A percentile compares a stretch with the other conserved stretches of the same genome.
These are phyloP conservation scores for Chalaropsis ovoidea DNA, from an alignment of 2,329 filamentous ascomycete species.

Conservation along the genomic window DNA sequence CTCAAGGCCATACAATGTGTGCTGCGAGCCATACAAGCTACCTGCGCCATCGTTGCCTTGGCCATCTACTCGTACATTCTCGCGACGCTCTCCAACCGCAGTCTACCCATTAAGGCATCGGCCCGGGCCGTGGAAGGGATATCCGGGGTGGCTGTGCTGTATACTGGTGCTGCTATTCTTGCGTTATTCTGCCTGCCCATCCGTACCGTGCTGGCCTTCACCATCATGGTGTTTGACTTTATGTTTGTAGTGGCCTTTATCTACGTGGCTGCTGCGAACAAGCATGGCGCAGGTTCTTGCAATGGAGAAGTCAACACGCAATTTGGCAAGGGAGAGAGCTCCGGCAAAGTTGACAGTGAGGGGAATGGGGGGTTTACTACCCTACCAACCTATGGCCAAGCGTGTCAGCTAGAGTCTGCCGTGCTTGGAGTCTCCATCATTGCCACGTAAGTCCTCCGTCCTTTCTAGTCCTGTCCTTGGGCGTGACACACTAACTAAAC, in stretches of 20 bases:
- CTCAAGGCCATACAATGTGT: conserved; percentile 61
- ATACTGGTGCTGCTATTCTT: conserved; percentile 60
- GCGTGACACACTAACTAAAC: neutral
- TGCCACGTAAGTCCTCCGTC: conserved; percentile 47
- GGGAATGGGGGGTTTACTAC: conserved; percentile 37
- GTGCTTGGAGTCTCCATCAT: conserved; percentile 69
- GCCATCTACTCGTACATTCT: conserved; percentile 80
- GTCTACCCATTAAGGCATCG: conserved; percentile 52
- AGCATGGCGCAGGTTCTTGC: conserved; percentile 58
- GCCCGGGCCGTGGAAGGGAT: conserved; percentile 69
- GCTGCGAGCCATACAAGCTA: conserved; percentile 64
- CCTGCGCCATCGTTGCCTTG: conserved; percentile 61
- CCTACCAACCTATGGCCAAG: conserved; percentile 41
- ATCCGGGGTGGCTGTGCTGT: conserved; percentile 62
- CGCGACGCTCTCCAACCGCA: conserved; percentile 56
- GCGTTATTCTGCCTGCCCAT: conserved; percentile 74
- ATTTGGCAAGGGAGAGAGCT: conserved; percentile 51
- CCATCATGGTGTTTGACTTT: conserved; percentile 67
- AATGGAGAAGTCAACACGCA: conserved; percentile 50
- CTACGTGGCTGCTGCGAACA: conserved; percentile 67
- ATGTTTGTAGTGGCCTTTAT: conserved; percentile 68
- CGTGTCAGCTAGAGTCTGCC: conserved; percentile 68
- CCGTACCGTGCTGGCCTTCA: conserved; percentile 57
- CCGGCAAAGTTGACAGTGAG: conserved; percentile 15
- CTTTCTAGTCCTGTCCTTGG: neutral